Evolutionary conservation across 192 early-diverging fungal genomes (phyloP).

Genomic region (Mortierella antarctica): DNA sequence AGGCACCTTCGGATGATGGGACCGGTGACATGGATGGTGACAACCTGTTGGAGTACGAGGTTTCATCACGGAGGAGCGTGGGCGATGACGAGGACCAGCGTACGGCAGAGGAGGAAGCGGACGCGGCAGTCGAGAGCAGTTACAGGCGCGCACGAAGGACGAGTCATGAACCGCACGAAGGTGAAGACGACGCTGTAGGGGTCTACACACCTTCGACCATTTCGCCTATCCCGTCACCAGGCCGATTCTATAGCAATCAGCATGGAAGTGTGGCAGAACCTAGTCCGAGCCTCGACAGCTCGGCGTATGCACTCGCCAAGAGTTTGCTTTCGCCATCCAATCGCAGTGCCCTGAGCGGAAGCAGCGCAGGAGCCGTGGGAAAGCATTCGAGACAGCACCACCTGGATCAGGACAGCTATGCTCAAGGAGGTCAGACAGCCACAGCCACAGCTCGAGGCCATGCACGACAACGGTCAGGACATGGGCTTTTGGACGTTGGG

Average conservation of each 20-base stretch:
- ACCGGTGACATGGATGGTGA: conserved; percentile 31
- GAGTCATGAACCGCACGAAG: conserved; percentile 2
- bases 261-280: conserved; percentile 9
- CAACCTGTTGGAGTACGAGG: conserved; percentile 28
- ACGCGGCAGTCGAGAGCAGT: not conserved
- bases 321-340: conserved; percentile 35
- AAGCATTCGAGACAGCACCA: conserved; percentile 7
- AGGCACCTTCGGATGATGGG: conserved; percentile 28
- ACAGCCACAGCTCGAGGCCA: conserved; percentile 15
- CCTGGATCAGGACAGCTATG: not conserved
- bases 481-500: conserved; percentile 35
- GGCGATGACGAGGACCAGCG: conserved; percentile 13
- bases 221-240: conserved; percentile 46
- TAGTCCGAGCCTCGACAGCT: conserved; percentile 32
- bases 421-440: not conserved
- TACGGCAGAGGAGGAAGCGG: conserved; percentile 1
- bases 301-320: conserved; percentile 27
- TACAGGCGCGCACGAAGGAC: not conserved
- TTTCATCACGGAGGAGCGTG: conserved; percentile 14
- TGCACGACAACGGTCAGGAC: conserved; percentile 27
- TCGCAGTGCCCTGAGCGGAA: not conserved
- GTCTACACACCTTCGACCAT: conserved; percentile 53
- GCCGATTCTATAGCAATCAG: conserved; percentile 29
- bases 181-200: conserved; percentile 10
- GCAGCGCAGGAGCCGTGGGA: not conserved